A percentile compares a stretch with the other conserved stretches of the same genome.
Conservation (phyloP, 805 yeast genomes). For the Yarrowia osloensis region DNA sequence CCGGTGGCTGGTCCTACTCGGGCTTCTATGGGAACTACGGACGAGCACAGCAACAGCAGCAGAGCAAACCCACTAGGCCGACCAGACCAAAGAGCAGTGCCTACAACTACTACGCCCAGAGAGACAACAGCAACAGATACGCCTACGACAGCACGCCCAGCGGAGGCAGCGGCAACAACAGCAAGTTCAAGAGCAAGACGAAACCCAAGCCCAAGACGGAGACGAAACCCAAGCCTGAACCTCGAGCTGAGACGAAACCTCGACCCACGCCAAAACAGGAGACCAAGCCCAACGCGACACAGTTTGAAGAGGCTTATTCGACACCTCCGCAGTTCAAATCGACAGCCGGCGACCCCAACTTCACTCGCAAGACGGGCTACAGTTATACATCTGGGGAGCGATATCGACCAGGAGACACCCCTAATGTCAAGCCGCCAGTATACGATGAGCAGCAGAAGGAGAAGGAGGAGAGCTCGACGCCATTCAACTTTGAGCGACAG, state of each 20-base stretch:
- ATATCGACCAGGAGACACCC: conserved; percentile 4
- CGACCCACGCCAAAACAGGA: not conserved
- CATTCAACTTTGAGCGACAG: conserved; percentile 6
- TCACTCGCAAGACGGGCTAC: conserved; percentile 14
- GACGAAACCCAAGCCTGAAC: conserved; percentile 14
- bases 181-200: not conserved
- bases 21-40: not conserved
- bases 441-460: not conserved
- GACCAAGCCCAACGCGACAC: not conserved
- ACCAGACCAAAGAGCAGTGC: conserved; percentile 7
- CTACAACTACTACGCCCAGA: not conserved
- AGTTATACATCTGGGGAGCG: conserved; percentile 13
- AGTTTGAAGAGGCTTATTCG: not conserved
- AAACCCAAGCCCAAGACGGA: not conserved
- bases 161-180: not conserved
- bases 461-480: not conserved
- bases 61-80: not conserved
- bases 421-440: conserved; percentile 20
- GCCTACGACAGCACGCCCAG: conserved; percentile 5
- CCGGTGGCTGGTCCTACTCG: not conserved
- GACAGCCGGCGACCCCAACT: conserved; percentile 7
- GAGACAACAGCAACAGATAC: conserved; percentile 2
- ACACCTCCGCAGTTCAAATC: conserved; percentile 25
- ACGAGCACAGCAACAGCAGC: not conserved
- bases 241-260: conserved; percentile 1